These are phyloP conservation scores for Bidens hawaiensis DNA, from an alignment of 140 eudicot species.

Conservation along the genomic window DNA sequence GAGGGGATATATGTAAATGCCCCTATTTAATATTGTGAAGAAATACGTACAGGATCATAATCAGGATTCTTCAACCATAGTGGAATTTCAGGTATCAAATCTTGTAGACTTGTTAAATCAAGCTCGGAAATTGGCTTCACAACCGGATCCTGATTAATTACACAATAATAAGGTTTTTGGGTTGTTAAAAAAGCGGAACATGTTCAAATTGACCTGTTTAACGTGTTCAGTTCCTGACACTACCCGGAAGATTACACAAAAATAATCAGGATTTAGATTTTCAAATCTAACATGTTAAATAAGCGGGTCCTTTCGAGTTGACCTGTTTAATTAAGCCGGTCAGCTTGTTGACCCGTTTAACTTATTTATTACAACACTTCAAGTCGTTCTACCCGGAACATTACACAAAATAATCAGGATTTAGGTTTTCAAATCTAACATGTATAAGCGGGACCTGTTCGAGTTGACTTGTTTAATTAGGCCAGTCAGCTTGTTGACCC, in stretches of 20 bases:
- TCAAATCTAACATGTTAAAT: too few relatives aligned
- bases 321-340: background rate
- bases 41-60: constrained; percentile 70
- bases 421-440: too few relatives aligned
- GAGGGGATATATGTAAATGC: too few relatives aligned
- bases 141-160: constrained; percentile 71
- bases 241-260: too few relatives aligned
- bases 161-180: too few relatives aligned
- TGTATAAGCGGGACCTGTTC: too few relatives aligned
- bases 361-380: background rate
- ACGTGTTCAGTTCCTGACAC: too few relatives aligned
- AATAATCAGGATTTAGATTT: background rate
- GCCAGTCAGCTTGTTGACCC: background rate
- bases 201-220: too few relatives aligned
- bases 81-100: constrained; percentile 78
- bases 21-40: background rate
- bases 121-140: constrained; percentile 53
- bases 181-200: too few relatives aligned
- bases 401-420: too few relatives aligned
- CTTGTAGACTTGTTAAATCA: constrained; percentile 43
- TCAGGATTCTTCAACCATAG: constrained; percentile 83
- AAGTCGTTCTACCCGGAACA: background rate
- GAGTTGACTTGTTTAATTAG: too few relatives aligned
- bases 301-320: background rate
- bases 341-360: background rate